Base-by-base conservation (phyloP, 805 yeast species). In the Metschnikowia orientalis region DNA sequence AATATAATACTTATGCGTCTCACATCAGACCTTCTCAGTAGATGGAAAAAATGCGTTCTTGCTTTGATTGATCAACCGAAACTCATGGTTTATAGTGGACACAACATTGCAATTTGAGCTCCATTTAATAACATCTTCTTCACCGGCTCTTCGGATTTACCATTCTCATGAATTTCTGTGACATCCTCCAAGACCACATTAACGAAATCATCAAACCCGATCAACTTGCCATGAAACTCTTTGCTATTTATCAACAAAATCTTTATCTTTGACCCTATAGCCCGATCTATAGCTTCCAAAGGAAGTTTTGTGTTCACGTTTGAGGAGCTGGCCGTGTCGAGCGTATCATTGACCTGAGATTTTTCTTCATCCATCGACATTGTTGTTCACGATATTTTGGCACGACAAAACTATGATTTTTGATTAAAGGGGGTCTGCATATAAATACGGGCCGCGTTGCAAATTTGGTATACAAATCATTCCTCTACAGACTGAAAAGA, bases 131-230 rank as follows among this genome's bases (percentile, higher is more conserved):
- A 63, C 73, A 83, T 77, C 48, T 69, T 74, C 37, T 79, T 70
- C 29, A 58, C 50, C 16, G 75, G 68, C 13, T 65, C 68, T 20
- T 63, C 68, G 25, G 66, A 60, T 35, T 56, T 51, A 4, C 71
- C 71, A 21, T 67, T 69, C 25, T 57, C 62, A 32, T 69, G 74
- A 4, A 52, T 51, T 35, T 85, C 95, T 6, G 71, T 71, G 22
- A 82, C 97, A 48, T 89, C 80, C 47, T 83, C 84, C 32, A 92
- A 69, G 8, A 92, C 95, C 59, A 89, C 78, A 54, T 86, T 92
- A 40, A 92, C 97, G 50, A 81, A 90, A 59, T 92, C 97, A 56
- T 92, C 98, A 57, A 90, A 90, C 1, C 97, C 97, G 18, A 82
- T 75, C 32, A 92, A 67, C 4, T 79, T 85, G 1, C 98, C 98